A percentile compares a stretch with the other conserved stretches of the same genome.
Evolutionary conservation across 2,329 filamentous ascomycete species (phyloP).

Genomic region (Aureobasidium zeae): DNA sequence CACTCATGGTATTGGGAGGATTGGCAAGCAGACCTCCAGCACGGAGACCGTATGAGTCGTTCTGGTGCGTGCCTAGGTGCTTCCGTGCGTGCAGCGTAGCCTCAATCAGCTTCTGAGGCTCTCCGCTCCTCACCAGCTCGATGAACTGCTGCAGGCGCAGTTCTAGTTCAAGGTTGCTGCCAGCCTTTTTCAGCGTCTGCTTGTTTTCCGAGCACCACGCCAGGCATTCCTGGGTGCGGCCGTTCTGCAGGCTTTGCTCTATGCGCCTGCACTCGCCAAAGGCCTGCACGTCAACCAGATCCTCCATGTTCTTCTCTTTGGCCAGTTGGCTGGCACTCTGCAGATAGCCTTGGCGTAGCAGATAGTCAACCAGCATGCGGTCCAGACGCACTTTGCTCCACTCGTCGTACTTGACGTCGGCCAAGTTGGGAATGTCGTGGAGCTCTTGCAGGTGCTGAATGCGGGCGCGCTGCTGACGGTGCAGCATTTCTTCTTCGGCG

Average conservation of each 20-base stretch:
- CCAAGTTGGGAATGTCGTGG: constrained; percentile 67
- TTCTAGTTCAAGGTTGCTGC: constrained; percentile 84
- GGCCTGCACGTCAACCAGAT: constrained; percentile 79
- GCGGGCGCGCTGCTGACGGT: constrained; percentile 65
- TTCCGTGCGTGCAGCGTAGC: constrained; percentile 76
- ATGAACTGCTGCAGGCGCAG: constrained; percentile 91
- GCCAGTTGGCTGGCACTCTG: constrained; percentile 69
- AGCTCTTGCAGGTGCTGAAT: constrained; percentile 74
- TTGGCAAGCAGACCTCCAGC: constrained; percentile 77
- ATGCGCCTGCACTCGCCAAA: constrained; percentile 77
- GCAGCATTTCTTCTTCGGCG: constrained; percentile 69
- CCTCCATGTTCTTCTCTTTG: constrained; percentile 62
- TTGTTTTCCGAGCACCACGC: constrained; percentile 92
- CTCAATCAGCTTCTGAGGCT: constrained; percentile 58
- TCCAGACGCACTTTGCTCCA: constrained; percentile 80
- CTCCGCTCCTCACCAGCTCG: constrained; percentile 66
- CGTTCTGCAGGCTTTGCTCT: constrained; percentile 58
- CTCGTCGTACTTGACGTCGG: constrained; percentile 85
- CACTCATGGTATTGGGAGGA: constrained; percentile 49
- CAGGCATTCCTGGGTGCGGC: constrained; percentile 68
- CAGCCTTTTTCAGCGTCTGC: constrained; percentile 79
- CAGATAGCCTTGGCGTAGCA: constrained; percentile 73
- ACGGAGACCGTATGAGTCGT: constrained; percentile 58
- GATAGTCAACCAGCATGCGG: constrained; percentile 81
- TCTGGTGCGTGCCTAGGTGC: constrained; percentile 61